Evolutionary conservation across 129 eudicot genomes (phyloP).

Genomic region (Flaveria brownii): DNA sequence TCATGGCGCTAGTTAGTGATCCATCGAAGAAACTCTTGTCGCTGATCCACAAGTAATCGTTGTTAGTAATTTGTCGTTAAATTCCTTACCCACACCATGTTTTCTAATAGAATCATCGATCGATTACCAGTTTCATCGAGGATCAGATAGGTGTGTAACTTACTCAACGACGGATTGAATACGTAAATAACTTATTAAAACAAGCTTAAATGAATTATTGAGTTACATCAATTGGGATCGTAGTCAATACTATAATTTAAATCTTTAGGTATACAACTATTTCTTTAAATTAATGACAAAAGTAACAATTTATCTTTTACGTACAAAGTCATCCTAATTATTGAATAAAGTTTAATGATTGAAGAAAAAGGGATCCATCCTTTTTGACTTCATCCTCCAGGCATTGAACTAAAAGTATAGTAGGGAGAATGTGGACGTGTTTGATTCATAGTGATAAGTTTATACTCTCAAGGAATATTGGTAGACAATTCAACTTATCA

Average conservation of each 20-base stretch:
- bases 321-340: background rate
- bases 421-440: background rate
- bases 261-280: background rate
- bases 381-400: conserved; percentile 15
- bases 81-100: no score
- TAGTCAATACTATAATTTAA: background rate
- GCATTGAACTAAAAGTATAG: background rate
- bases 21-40: no score
- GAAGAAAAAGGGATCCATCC: background rate
- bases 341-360: background rate
- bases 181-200: no score
- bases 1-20: no score
- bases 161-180: no score
- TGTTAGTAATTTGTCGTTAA: no score
- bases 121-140: no score
- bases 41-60: no score
- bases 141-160: no score
- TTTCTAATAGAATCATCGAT: no score
- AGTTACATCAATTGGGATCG: background rate
- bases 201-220: background rate
- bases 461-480: background rate
- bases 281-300: background rate
- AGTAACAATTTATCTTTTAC: background rate
- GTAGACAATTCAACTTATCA: background rate
- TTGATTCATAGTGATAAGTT: background rate